phyloP scores from a whole-genome alignment of 2,329 filamentous ascomycete species.

The Venturiaceae sp. region DNA sequence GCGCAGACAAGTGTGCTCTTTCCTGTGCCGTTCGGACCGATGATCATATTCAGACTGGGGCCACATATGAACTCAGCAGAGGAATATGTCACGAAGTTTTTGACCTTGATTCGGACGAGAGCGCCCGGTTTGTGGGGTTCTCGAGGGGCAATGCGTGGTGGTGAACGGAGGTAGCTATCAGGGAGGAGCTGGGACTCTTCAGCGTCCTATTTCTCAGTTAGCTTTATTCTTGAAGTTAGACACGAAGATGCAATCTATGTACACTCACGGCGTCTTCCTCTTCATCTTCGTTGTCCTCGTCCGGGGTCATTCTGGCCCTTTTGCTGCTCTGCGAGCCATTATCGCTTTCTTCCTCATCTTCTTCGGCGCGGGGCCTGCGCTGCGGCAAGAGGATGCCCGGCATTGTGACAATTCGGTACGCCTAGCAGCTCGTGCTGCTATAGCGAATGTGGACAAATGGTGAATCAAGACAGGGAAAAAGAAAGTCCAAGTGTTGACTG shows the following conservation, averaged over 20 bases:
- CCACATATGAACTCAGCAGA: conserved; percentile 85
- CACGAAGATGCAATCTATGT: neutral
- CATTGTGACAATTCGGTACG: neutral
- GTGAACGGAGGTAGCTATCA: conserved; percentile 5
- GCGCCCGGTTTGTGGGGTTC: conserved; percentile 57
- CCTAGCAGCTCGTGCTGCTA: neutral
- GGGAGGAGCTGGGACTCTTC: conserved; percentile 3
- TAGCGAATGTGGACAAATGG: neutral
- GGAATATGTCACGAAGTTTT: conserved; percentile 92
- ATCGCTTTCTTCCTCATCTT: neutral
- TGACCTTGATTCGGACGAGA: conserved; percentile 76
- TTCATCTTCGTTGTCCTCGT: neutral
- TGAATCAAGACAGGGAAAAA: neutral
- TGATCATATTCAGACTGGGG: conserved; percentile 94
- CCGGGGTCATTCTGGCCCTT: neutral
- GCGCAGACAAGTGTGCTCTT: conserved; percentile 97
- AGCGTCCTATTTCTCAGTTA: neutral
- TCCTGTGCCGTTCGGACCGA: conserved; percentile 95
- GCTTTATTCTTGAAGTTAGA: neutral
- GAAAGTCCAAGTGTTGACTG: neutral
- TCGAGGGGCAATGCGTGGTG: neutral
- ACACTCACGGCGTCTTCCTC: neutral
- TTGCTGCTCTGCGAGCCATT: conserved; percentile 6
- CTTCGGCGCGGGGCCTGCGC: neutral
- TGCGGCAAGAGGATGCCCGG: neutral